Evolutionary conservation across 2,329 filamentous ascomycete genomes (phyloP).

Genomic region (Colletotrichum agaves): DNA sequence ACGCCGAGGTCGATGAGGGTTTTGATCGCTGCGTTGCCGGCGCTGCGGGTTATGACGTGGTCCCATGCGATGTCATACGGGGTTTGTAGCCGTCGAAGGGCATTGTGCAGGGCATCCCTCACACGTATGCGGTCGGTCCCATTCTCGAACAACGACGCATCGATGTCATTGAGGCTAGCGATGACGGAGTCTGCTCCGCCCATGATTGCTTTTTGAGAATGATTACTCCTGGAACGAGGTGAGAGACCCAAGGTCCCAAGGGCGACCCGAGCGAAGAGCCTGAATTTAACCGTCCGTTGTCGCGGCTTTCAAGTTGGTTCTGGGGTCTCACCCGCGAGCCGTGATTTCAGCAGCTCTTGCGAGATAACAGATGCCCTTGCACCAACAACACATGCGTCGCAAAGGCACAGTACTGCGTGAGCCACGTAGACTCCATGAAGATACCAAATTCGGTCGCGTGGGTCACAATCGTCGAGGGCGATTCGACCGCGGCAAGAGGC

Average conservation of each 20-base stretch:
- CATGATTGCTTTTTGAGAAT: constrained; percentile 32
- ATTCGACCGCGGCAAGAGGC: background rate
- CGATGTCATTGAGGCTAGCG: constrained; percentile 41
- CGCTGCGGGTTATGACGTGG: constrained; percentile 48
- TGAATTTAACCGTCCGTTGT: background rate
- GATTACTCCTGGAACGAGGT: too few relatives aligned
- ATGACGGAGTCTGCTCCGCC: constrained; percentile 43
- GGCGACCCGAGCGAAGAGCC: background rate
- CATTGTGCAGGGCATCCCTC: constrained; percentile 46
- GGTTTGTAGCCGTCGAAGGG: constrained; percentile 47
- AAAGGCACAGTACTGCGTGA: constrained; percentile 15
- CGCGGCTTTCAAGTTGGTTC: background rate
- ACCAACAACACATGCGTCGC: background rate
- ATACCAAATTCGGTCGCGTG: background rate
- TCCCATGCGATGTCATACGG: constrained; percentile 54
- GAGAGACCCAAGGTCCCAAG: background rate
- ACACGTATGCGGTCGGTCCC: constrained; percentile 48
- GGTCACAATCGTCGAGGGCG: background rate
- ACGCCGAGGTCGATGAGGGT: constrained; percentile 51
- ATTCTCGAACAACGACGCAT: constrained; percentile 44
- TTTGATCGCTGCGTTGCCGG: constrained; percentile 49
- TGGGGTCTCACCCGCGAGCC: too few relatives aligned
- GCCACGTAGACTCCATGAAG: background rate
- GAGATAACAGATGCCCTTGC: background rate
- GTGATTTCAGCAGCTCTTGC: constrained; percentile 1